These are phyloP conservation scores for Phytopythium vexans DNA, from an alignment of 352 stramenopile species.

Conservation along the genomic window DNA sequence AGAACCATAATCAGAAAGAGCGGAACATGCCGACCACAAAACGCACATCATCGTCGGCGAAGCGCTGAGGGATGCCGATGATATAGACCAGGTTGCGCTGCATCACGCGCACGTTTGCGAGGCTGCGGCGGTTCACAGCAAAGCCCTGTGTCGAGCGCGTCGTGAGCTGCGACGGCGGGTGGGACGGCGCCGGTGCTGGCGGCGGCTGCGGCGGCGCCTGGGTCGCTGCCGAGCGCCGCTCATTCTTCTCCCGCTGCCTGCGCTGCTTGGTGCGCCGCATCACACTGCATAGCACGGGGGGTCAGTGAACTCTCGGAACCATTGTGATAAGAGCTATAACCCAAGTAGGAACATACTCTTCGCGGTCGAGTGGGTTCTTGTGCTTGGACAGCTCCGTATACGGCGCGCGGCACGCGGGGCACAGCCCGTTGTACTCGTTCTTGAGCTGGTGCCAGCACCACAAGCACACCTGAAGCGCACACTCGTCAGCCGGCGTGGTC, in stretches of 20 bases:
- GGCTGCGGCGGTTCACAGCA: conserved; percentile 68
- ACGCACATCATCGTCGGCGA: conserved; percentile 76
- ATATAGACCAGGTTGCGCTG: conserved; percentile 95
- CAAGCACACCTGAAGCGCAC: conserved; percentile 89
- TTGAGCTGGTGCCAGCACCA: conserved; percentile 99
- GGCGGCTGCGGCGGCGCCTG: conserved; percentile 17
- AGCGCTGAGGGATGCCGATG: conserved; percentile 85
- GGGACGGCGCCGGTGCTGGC: too few species aligned
- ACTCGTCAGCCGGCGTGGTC: neutral
- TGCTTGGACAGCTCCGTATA: conserved; percentile 94
- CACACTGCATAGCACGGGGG: conserved; percentile 29
- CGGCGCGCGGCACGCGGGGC: conserved; percentile 96
- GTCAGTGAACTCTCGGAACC: neutral
- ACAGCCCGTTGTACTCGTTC: conserved; percentile 97
- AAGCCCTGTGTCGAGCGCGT: too few species aligned
- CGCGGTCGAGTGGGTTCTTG: conserved; percentile 92
- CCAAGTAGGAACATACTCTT: conserved; percentile 69
- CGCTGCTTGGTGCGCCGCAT: conserved; percentile 75
- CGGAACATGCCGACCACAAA: neutral
- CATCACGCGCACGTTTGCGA: conserved; percentile 91
- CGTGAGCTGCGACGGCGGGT: too few species aligned
- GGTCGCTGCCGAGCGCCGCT: conserved; percentile 52
- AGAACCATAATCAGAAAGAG: neutral
- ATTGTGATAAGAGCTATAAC: neutral
- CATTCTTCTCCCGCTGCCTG: conserved; percentile 83